Evolutionary conservation across 2,329 filamentous ascomycete species (phyloP).

Genomic region (Aspergillus brasiliensis): DNA sequence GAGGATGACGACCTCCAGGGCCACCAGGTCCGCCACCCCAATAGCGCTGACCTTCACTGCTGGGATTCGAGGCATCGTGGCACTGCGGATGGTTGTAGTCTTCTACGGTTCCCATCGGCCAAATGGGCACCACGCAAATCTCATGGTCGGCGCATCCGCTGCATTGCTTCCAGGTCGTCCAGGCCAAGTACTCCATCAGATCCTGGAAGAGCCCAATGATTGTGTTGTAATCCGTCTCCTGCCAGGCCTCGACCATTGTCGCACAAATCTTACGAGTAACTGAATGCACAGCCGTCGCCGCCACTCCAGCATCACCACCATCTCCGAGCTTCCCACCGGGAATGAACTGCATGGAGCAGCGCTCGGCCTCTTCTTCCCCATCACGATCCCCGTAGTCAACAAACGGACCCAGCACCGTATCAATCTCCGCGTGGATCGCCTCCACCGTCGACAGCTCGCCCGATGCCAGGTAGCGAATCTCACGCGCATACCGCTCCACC

Average conservation of each 20-base stretch:
- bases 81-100: constrained; percentile 58
- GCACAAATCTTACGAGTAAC: constrained; percentile 37
- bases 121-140: constrained; percentile 65
- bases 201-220: constrained; percentile 37
- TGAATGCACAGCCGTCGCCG: constrained; percentile 31
- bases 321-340: constrained; percentile 17
- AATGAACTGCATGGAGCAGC: constrained; percentile 41
- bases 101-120: constrained; percentile 58
- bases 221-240: constrained; percentile 20
- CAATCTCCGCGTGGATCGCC: constrained; percentile 31
- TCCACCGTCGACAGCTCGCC: constrained; percentile 25
- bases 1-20: not conserved
- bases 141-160: constrained; percentile 56
- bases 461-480: constrained; percentile 49
- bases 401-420: constrained; percentile 35
- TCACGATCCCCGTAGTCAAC: constrained; percentile 38
- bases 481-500: constrained; percentile 61
- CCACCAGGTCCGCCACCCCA: constrained; percentile 26
- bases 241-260: constrained; percentile 29
- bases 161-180: constrained; percentile 64
- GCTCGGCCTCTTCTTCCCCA: constrained; percentile 26
- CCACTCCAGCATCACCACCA: constrained; percentile 14
- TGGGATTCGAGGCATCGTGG: constrained; percentile 29
- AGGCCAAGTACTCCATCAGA: constrained; percentile 56
- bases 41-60: constrained; percentile 27